Evolutionary conservation across 306 rosid genomes (phyloP).

Genomic region (Quercus suber): DNA sequence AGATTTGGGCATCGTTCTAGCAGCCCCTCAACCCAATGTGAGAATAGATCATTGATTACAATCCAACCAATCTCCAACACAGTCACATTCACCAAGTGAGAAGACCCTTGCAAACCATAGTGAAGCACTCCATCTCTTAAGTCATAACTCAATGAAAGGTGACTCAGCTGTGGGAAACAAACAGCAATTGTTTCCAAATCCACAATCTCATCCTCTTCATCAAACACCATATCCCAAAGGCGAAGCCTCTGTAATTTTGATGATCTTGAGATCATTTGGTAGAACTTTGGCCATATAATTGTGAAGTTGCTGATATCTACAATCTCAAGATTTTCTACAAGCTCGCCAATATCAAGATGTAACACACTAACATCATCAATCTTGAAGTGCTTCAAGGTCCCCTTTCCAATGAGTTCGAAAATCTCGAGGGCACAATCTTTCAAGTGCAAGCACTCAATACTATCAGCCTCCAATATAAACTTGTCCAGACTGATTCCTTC

Average conservation of each 20-base stretch:
- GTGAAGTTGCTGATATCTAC: constrained; percentile 52
- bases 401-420: constrained; percentile 48
- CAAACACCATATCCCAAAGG: constrained; percentile 53
- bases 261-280: constrained; percentile 44
- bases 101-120: constrained; percentile 38
- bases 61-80: constrained; percentile 50
- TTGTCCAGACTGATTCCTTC: constrained; percentile 69
- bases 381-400: constrained; percentile 45
- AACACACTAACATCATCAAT: constrained; percentile 48
- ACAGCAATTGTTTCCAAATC: constrained; percentile 46
- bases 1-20: constrained; percentile 43
- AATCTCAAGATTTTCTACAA: constrained; percentile 40
- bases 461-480: constrained; percentile 48
- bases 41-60: constrained; percentile 42
- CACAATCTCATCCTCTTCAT: constrained; percentile 51
- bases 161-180: constrained; percentile 46
- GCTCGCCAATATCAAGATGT: constrained; percentile 54
- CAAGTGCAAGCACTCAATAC: constrained; percentile 42
- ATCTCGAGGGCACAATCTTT: constrained; percentile 49
- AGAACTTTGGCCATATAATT: constrained; percentile 46
- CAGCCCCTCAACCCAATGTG: constrained; percentile 45
- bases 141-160: constrained; percentile 48
- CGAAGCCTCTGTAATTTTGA: constrained; percentile 37
- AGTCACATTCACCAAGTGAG: constrained; percentile 33
- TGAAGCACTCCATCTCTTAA: constrained; percentile 45